A percentile compares a stretch with the other conserved stretches of the same genome.
phyloP scores from a whole-genome alignment of 1,139 yeast genomes.

The Debaryomyces psychrophilus region DNA sequence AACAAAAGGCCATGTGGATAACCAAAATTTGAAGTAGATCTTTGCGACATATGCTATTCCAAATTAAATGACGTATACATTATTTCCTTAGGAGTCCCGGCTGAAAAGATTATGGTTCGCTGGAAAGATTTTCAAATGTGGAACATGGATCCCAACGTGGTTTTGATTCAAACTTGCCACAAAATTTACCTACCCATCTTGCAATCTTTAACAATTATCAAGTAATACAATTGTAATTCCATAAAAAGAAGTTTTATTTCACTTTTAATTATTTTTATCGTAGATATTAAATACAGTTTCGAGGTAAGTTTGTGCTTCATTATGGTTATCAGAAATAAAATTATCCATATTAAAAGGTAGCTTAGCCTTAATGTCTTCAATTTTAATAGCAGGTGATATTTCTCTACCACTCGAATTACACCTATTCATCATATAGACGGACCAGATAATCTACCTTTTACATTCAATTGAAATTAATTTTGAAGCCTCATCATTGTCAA shows the following conservation, averaged over 20 bases:
- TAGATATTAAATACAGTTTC: conserved; percentile 18
- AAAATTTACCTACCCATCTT: conserved; percentile 38
- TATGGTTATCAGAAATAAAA: conserved; percentile 26
- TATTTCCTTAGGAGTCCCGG: conserved; percentile 26
- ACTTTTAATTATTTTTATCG: conserved; percentile 9
- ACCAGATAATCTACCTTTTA: conserved; percentile 42
- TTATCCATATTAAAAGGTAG: conserved; percentile 30
- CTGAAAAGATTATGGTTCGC: conserved; percentile 25
- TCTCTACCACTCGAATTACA: conserved; percentile 42
- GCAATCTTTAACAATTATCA: conserved; percentile 38
- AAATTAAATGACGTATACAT: conserved; percentile 29
- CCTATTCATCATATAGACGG: conserved; percentile 47
- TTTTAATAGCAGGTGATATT: conserved; percentile 33
- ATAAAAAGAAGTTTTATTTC: conserved; percentile 22
- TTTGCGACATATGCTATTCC: conserved; percentile 34
- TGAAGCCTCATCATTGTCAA: conserved; percentile 16
- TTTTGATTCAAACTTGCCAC: conserved; percentile 29
- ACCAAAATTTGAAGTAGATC: conserved; percentile 38
- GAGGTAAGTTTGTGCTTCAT: conserved; percentile 19
- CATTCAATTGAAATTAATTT: conserved; percentile 29
- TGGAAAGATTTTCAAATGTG: conserved; percentile 25
- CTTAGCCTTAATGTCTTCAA: conserved; percentile 27
- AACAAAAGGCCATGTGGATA: conserved; percentile 39
- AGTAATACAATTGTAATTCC: conserved; percentile 32
- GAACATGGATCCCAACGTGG: conserved; percentile 33